Conservation (phyloP, 768 basidiomycete species). For the Clavaria fumosa region DNA sequence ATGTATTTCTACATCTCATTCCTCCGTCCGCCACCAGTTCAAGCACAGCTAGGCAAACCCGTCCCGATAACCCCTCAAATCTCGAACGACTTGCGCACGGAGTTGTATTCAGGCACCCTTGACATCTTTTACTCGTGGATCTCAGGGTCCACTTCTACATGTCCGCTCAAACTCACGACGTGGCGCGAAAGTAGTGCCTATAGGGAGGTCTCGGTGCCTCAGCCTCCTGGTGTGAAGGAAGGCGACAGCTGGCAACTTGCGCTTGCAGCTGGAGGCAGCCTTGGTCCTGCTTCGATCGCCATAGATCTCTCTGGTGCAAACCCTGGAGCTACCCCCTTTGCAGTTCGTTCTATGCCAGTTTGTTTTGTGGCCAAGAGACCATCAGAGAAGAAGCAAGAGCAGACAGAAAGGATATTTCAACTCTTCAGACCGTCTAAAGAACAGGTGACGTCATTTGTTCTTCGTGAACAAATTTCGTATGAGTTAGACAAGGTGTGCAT, state of each 20-base stretch:
- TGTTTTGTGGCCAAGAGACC: no score
- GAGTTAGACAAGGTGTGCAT: slow-evolving; percentile 78
- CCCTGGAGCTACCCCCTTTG: slow-evolving; percentile 35
- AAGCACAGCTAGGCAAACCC: slow-evolving; percentile 25
- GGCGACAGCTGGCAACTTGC: slow-evolving; percentile 55
- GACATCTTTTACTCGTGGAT: slow-evolving; percentile 66
- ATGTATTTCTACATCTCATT: slow-evolving; percentile 91
- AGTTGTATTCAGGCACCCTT: slow-evolving; percentile 33
- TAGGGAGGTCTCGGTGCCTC: slow-evolving; percentile 54
- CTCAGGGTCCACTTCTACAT: slow-evolving; percentile 19
- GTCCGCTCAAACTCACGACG: slow-evolving; percentile 52
- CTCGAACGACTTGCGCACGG: slow-evolving; percentile 81
- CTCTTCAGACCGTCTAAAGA: no score
- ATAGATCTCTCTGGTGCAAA: slow-evolving; percentile 28
- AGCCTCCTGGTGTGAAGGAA: slow-evolving; percentile 35
- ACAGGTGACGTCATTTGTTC: slow-evolving; percentile 23
- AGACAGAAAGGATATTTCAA: no score
- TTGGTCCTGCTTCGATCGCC: slow-evolving; percentile 13
- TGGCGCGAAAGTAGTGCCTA: slow-evolving; percentile 58
- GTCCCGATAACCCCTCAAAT: slow-evolving; percentile 70
- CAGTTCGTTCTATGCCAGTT: slow-evolving; percentile 60
- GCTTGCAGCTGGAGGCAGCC: slow-evolving; percentile 24
- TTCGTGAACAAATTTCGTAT: slow-evolving; percentile 76
- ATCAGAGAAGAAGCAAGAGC: no score
- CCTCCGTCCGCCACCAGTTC: slow-evolving; percentile 66